Base-by-base conservation (phyloP, 2,329 filamentous ascomycete species). In the Camillea tinctor region DNA sequence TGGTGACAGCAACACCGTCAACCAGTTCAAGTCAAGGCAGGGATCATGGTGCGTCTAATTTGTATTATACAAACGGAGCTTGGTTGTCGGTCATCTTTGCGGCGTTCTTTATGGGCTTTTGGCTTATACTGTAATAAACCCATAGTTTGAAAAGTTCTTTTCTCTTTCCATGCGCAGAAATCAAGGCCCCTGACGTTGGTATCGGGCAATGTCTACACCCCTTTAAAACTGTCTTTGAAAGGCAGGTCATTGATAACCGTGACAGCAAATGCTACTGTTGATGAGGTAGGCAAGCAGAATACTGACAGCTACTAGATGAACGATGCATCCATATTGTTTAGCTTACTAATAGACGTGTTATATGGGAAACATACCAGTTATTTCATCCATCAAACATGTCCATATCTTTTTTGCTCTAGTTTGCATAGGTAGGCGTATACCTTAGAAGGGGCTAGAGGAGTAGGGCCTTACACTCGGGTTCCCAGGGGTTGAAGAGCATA, bases 1-100 rank as follows among this genome's bases (percentile, higher is more conserved):
- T 54, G 17, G 57, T 57, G 30, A 57, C 60, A 7, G 54, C 50
- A n/a, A 30, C 49, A 21, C 57, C 53, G 13, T 44, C 36, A n/a
- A n/a, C 36, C 15, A 44, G 36, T 44, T 44, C 36, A 44, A 44
- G 15, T n/a, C 36, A 15, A 17, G 36, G 36, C 15, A 44, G 13
- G 17, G 36, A 44, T 44, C 15, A 15, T 44, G 36, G 36, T 13
- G 50, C 50, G 19, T 51, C 50, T 7, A 3, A 2, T 11, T 21
- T 24, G n/a, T 19, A 51, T 21, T 51, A 19, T 24, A 13, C 22
- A 51, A 19, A 21, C 50, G 22, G 13, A 51, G 50, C 50, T n/a
- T 51, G 8, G 50, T 8, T 51, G 20, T 51, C 36, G 5, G 17
- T 44, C 17, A 6, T 44, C n/a, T 44, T 44, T 44, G 36, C 36